These are phyloP conservation scores for Papilionanthe hybrid DNA, from an alignment of 116 monocot genomes.

Conservation along the genomic window DNA sequence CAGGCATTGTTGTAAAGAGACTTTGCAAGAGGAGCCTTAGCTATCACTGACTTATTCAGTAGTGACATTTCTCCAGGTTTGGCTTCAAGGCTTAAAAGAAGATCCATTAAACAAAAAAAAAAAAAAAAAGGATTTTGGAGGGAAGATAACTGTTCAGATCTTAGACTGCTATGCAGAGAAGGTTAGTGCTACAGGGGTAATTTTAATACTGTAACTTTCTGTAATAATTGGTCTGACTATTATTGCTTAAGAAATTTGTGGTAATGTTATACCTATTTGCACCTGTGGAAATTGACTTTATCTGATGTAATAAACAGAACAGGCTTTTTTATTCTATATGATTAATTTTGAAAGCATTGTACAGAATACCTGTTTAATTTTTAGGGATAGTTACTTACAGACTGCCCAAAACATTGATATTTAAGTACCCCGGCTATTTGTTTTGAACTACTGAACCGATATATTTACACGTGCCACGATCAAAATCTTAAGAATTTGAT, in stretches of 20 bases:
- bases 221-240: background rate
- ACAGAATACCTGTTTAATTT: background rate
- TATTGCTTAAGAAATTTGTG: background rate
- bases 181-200: background rate
- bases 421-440: too few species aligned
- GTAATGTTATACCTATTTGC: background rate
- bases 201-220: background rate
- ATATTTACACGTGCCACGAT: too few species aligned
- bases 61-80: background rate
- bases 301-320: background rate
- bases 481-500: too few species aligned
- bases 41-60: background rate
- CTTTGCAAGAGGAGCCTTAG: background rate
- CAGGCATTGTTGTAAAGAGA: background rate
- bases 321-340: background rate
- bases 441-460: too few species aligned
- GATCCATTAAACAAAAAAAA: background rate
- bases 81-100: background rate
- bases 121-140: background rate
- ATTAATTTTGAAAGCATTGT: background rate
- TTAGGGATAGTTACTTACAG: background rate
- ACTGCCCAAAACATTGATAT: too few species aligned
- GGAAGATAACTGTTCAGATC: background rate
- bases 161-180: background rate
- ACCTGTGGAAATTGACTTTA: background rate